phyloP scores from a whole-genome alignment of 495 filamentous ascomycete genomes.

The Parachaetomium inaequale region DNA sequence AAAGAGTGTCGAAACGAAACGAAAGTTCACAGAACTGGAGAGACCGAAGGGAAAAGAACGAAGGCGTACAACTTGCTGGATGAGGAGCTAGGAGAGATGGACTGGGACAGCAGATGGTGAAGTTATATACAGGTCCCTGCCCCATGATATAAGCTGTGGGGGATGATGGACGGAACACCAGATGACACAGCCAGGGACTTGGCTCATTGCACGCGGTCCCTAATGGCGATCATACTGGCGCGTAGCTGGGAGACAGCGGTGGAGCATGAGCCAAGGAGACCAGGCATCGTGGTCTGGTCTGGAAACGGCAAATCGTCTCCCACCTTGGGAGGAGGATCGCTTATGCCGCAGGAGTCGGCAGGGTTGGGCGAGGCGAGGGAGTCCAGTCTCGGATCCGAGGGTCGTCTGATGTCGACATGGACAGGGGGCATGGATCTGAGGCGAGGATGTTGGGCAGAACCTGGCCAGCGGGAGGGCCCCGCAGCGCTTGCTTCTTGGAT shows the following conservation, averaged over 20 bases:
- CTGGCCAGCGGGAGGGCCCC: slow-evolving; percentile 1
- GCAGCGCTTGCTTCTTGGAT: neutral
- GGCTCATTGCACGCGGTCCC: slow-evolving; percentile 23
- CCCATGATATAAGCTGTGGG: slow-evolving; percentile 4
- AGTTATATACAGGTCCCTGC: slow-evolving; percentile 30
- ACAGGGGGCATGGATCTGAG: slow-evolving; percentile 16
- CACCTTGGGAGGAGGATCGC: slow-evolving; percentile 18
- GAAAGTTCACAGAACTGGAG: slow-evolving; percentile 51
- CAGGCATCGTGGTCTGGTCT: slow-evolving; percentile 3
- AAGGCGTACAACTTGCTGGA: slow-evolving; percentile 31
- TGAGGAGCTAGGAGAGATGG: slow-evolving; percentile 33
- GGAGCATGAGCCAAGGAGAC: slow-evolving; percentile 22
- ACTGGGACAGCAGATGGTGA: slow-evolving; percentile 11
- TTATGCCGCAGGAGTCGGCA: slow-evolving; percentile 28
- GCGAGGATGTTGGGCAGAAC: slow-evolving; percentile 17
- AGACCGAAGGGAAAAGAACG: slow-evolving; percentile 29
- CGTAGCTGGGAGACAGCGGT: slow-evolving; percentile 18
- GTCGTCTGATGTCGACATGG: slow-evolving; percentile 15
- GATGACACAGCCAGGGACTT: slow-evolving; percentile 20
- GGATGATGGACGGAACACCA: slow-evolving; percentile 20
- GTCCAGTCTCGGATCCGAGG: slow-evolving; percentile 15
- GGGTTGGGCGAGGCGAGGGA: slow-evolving; percentile 16
- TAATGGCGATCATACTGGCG: slow-evolving; percentile 36
- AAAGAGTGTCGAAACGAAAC: slow-evolving; percentile 42
- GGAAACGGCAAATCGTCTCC: slow-evolving; percentile 8